Evolutionary conservation across 345 rosid species (phyloP).

Genomic region (Leavenworthia alabamica): DNA sequence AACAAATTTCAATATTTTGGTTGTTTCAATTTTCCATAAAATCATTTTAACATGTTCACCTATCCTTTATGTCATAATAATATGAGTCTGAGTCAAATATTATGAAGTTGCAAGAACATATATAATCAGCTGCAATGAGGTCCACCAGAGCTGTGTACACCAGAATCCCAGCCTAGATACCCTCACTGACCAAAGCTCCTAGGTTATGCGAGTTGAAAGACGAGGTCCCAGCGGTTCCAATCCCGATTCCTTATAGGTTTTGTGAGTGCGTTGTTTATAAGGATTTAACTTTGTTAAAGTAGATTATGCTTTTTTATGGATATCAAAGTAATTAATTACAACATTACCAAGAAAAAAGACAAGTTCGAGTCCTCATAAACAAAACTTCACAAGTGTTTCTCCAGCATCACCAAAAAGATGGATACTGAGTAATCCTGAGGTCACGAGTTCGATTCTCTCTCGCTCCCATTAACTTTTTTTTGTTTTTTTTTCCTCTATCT

Average conservation of each 20-base stretch:
- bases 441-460: slow-evolving; percentile 96
- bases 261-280: no score
- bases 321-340: no score
- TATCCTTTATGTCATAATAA: not conserved
- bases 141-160: slow-evolving; percentile 94
- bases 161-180: slow-evolving; percentile 82
- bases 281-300: no score
- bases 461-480: slow-evolving; percentile 37
- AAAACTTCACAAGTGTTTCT: no score
- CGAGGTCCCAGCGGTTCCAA: slow-evolving; percentile 60
- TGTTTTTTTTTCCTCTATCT: not conserved
- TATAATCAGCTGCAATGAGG: slow-evolving; percentile 73
- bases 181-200: slow-evolving; percentile 55
- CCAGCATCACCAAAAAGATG: no score
- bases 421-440: slow-evolving; percentile 83
- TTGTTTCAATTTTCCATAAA: not conserved
- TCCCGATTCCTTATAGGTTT: slow-evolving; percentile 57
- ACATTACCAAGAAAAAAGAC: no score
- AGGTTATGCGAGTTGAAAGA: slow-evolving; percentile 58
- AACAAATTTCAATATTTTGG: not conserved
- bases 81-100: no score
- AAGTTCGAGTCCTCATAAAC: no score
- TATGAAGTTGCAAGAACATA: no score
- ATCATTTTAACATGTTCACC: not conserved
- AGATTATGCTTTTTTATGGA: no score